These are phyloP conservation scores for Cystofilobasidium capitatum DNA, from an alignment of 768 basidiomycete genomes.

Conservation along the genomic window DNA sequence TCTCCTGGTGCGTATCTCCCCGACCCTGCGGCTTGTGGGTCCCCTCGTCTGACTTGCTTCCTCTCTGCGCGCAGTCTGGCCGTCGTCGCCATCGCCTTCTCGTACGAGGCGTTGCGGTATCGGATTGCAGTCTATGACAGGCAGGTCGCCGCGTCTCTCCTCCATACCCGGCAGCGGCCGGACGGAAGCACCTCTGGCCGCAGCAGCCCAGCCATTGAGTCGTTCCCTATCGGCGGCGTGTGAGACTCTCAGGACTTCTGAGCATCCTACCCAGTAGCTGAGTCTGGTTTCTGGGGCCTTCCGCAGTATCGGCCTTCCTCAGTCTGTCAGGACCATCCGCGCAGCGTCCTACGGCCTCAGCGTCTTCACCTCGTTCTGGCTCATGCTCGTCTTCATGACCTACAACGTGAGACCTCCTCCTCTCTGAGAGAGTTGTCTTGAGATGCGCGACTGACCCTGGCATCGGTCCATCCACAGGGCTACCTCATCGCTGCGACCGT, in stretches of 20 bases:
- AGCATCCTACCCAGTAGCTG: background rate
- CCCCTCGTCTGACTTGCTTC: background rate
- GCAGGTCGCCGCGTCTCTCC: slow-evolving; percentile 1
- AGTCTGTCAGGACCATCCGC: slow-evolving; percentile 5
- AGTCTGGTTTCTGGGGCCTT: background rate
- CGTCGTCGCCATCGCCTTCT: slow-evolving; percentile 10
- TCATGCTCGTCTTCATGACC: slow-evolving; percentile 24
- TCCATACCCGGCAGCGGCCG: background rate
- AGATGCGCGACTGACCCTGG: background rate
- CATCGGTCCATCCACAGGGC: background rate
- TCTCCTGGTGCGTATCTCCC: slow-evolving; percentile 13
- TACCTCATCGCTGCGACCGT: slow-evolving; percentile 19
- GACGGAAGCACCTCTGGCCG: background rate
- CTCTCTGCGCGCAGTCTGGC: slow-evolving; percentile 6
- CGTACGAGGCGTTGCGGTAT: slow-evolving; percentile 5
- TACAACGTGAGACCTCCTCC: background rate
- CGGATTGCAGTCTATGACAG: slow-evolving; percentile 10
- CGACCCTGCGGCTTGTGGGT: background rate
- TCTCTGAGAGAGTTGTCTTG: background rate
- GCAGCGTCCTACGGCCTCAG: slow-evolving; percentile 12
- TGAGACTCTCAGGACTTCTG: background rate
- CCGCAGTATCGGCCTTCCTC: slow-evolving; percentile 5
- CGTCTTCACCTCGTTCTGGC: slow-evolving; percentile 12
- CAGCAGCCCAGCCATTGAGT: background rate
- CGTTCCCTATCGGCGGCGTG: slow-evolving; percentile 7